Base-by-base conservation (phyloP, 2,329 filamentous ascomycete species). In the Fusarium sp. region DNA sequence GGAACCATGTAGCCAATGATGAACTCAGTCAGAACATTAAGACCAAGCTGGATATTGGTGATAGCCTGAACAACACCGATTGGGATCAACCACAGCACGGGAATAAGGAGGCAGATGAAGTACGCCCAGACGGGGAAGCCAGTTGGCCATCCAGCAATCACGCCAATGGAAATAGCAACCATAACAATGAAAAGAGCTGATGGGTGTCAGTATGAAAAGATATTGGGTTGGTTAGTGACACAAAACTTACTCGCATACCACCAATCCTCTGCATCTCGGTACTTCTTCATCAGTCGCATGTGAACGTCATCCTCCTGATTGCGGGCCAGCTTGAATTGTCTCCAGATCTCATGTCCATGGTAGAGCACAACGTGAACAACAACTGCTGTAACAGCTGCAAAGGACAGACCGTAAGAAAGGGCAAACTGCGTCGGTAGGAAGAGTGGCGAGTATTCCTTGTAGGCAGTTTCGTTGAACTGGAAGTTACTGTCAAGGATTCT, bases 11-110 rank as follows among this genome's bases (percentile, higher is more conserved):
- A 94, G 11, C 92, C 92, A 69, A 92, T 87, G 68, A 94, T 87
- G 76, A 92, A 93, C 79, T 93, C 91, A n/a, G 91, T 92, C 66
- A 94, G 82, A 24, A 94, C 91, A 74, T 93, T 93, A 28, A 94
- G 84, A 9, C 91, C 91, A 8, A 93, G 84, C 78, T 90, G 88
- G 58, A 88, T 87, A 79, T 90, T 90, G 47, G 89, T 89, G 63
- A 90, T 87, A 63, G 87, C 89, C 77, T 90, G 88, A 52, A 91
- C 85, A 72, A 91, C 87, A 57, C 90, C 90, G 61, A 90, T 88
- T 15, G 89, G 89, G 31, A 91, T 85, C 58, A 89, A 84, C 87
- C 89, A 90, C 39, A 91, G 77, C 41, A 90, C 79, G 6, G 89
- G 88, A 33, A 91, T 85, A 38, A 89, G 74, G 44, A 91, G 85